Percentiles rank a stretch among this genome's conserved stretches.
phyloP scores from a whole-genome alignment of 257 asterid species.

The Parsonsia alboflavescens region DNA sequence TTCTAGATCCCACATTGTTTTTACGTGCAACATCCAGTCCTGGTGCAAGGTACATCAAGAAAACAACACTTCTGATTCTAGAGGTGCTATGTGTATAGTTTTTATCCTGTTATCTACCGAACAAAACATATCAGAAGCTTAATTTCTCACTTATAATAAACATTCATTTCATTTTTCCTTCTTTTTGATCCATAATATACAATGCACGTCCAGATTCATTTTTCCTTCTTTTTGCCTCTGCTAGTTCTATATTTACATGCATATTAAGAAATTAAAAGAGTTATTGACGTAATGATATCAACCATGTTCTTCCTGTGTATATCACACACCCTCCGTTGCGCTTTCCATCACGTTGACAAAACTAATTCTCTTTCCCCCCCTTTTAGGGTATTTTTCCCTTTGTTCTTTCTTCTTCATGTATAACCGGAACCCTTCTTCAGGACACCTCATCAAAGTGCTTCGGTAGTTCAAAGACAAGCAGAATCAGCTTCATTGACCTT shows the following conservation, averaged over 20 bases:
- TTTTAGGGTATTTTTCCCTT: neutral
- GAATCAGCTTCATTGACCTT: conserved; percentile 83
- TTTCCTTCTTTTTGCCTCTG: neutral
- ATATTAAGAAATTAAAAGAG: neutral
- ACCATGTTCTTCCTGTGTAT: neutral
- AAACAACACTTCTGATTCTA: neutral
- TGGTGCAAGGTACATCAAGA: conserved; percentile 78
- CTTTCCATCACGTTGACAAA: neutral
- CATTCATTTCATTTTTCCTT: neutral
- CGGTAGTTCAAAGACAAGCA: conserved; percentile 85
- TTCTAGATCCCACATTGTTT: conserved; percentile 90
- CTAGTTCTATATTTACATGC: neutral
- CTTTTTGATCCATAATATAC: neutral
- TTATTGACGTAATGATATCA: neutral
- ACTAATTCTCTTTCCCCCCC: neutral
- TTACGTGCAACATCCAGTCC: conserved; percentile 85
- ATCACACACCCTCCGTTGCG: neutral
- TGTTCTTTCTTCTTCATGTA: neutral
- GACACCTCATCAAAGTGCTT: conserved; percentile 86
- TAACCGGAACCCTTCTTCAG: conserved; percentile 32
- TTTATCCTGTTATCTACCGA: neutral
- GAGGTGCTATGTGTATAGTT: neutral
- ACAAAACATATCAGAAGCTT: neutral
- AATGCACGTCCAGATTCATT: neutral
- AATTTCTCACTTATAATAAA: neutral